Percentiles rank a stretch among this genome's conserved stretches.
Evolutionary conservation across 140 eudicot genomes (phyloP).

Genomic region (Senecio squalidus): DNA sequence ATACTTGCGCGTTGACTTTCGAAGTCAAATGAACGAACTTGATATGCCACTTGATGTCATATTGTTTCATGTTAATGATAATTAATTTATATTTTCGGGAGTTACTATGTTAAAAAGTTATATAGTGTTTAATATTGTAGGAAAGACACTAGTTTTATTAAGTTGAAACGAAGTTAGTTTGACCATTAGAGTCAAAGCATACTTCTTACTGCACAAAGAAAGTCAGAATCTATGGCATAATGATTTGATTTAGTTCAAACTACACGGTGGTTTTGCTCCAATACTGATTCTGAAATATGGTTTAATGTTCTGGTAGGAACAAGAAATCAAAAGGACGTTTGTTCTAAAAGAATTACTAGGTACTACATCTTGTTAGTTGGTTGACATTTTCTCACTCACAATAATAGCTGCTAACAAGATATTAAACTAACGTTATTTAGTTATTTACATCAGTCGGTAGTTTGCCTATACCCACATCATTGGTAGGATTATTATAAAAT

Average conservation of each 20-base stretch:
- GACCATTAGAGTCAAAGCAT: slow-evolving; percentile 25
- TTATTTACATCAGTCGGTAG: too few relatives aligned
- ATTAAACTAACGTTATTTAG: not conserved
- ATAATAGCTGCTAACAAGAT: not conserved
- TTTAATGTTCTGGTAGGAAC: not conserved
- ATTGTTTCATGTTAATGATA: not conserved
- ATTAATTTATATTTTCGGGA: not conserved
- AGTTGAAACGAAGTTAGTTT: slow-evolving; percentile 8
- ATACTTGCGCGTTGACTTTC: slow-evolving; percentile 22
- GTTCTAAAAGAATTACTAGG: not conserved
- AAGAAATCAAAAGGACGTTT: not conserved
- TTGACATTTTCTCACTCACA: too few relatives aligned
- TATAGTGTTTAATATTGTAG: not conserved
- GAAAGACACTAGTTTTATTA: not conserved
- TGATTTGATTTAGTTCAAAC: slow-evolving; percentile 3
- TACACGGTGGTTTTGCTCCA: not conserved
- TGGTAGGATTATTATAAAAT: not conserved
- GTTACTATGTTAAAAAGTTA: not conserved
- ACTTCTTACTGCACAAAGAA: too few relatives aligned
- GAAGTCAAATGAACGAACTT: slow-evolving; percentile 13
- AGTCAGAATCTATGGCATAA: not conserved
- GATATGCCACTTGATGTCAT: slow-evolving; percentile 8
- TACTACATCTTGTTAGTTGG: not conserved
- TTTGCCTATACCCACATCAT: not conserved
- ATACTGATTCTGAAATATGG: not conserved